Percentiles rank a stretch among this genome's conserved stretches.
Conservation (phyloP, 1,139 yeast genomes). For the Hyphopichia fennica region DNA sequence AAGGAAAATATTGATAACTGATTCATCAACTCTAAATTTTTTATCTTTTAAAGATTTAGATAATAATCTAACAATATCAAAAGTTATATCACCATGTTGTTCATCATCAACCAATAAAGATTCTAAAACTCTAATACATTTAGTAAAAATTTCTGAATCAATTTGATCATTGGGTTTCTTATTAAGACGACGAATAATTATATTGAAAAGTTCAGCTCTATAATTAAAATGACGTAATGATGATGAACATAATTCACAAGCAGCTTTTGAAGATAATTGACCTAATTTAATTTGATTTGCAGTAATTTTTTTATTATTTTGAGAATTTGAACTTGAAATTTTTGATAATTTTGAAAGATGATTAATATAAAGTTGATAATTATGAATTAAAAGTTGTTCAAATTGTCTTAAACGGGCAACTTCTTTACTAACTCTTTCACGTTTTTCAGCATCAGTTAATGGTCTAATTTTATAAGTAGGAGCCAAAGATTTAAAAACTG, state of each 20-base stretch:
- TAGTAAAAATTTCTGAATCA: conserved; percentile 53
- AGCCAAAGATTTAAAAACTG: conserved; percentile 80
- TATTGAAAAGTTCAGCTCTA: conserved; percentile 66
- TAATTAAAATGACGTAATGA: conserved; percentile 79
- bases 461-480: conserved; percentile 90
- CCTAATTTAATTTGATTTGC: conserved; percentile 49
- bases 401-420: conserved; percentile 72
- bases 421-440: conserved; percentile 81
- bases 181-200: conserved; percentile 66
- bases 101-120: conserved; percentile 66
- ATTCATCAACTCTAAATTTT: conserved; percentile 79
- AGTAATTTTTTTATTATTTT: conserved; percentile 37
- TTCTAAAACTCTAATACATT: conserved; percentile 67
- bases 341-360: conserved; percentile 46
- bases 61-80: conserved; percentile 67
- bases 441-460: conserved; percentile 74
- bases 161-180: conserved; percentile 46
- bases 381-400: conserved; percentile 72
- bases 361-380: conserved; percentile 70
- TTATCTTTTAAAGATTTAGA: conserved; percentile 73
- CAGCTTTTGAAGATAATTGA: conserved; percentile 65
- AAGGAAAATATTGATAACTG: conserved; percentile 71
- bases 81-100: conserved; percentile 75
- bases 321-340: conserved; percentile 40
- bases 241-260: conserved; percentile 68